Evolutionary conservation across 306 rosid genomes (phyloP).

Genomic region (Rosa lucieae): DNA sequence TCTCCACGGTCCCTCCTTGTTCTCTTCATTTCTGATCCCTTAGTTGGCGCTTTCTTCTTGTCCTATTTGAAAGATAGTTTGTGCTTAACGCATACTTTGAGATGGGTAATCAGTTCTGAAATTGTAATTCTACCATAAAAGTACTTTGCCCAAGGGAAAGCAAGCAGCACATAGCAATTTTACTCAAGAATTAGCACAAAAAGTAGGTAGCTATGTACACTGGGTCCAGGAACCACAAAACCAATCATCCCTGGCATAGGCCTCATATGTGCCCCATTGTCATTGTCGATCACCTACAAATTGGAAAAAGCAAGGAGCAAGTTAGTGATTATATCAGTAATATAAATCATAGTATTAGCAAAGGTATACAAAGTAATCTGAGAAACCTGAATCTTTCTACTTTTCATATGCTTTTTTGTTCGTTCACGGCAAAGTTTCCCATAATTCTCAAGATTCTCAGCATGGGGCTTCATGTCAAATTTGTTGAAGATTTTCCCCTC

Average conservation of each 20-base stretch:
- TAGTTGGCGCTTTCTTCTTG: conserved; percentile 62
- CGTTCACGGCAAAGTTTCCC: conserved; percentile 90
- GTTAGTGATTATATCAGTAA: conserved; percentile 8
- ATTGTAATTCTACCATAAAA: not conserved
- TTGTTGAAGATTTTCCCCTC: conserved; percentile 78
- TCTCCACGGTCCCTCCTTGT: conserved; percentile 82
- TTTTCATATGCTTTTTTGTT: conserved; percentile 62
- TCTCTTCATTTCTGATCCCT: conserved; percentile 64
- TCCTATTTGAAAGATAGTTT: conserved; percentile 51
- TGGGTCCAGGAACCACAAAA: conserved; percentile 46
- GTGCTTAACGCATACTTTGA: conserved; percentile 15
- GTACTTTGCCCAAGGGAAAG: conserved; percentile 11
- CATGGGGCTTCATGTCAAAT: conserved; percentile 83
- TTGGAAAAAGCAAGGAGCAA: conserved; percentile 25
- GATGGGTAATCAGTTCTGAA: conserved; percentile 3
- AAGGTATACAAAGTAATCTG: conserved; percentile 18
- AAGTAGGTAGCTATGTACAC: conserved; percentile 40
- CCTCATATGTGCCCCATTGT: conserved; percentile 72
- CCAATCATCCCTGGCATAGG: conserved; percentile 78
- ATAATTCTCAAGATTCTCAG: conserved; percentile 67
- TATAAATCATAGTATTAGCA: not conserved
- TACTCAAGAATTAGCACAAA: conserved; percentile 7
- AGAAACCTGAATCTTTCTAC: conserved; percentile 83
- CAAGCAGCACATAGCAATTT: conserved; percentile 16
- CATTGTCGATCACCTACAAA: conserved; percentile 71